Base-by-base conservation (phyloP, 352 stramenopile genomes). In the Phytopythium montanum region DNA sequence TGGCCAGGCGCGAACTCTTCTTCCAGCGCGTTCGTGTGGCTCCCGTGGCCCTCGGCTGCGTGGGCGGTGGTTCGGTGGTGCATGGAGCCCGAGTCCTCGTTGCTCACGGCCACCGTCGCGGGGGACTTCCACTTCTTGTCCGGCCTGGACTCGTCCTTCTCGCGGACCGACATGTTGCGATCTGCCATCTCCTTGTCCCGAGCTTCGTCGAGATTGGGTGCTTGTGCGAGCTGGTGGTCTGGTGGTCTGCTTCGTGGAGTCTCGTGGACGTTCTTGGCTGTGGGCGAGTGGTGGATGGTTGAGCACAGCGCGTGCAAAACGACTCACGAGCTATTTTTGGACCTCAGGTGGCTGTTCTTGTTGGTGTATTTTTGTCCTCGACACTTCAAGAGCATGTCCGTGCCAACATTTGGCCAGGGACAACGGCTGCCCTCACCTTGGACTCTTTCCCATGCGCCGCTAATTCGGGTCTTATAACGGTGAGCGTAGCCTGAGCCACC, bases 101-200 rank as follows among this genome's bases (percentile, higher is more conserved):
- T 71, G 52, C 64, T 62, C 29, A 71, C 67, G 3, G 67, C 67
- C 29, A 74, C 67, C 16, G 67, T 74, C 13, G 67, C 67, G 25
- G 60, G 62, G 18, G 67, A 64, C n/a, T 74, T 74, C 44, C 70
- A 79, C 33, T 56, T 59, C 52, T 71, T 74, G 28, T 85, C 63
- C 16, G 51, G 36, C 34, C 45, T 21, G 8, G 21, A 26, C 14
- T 50, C 49, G 23, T 44, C 49, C 18, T 42, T 55, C 49, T 44
- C 49, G 2, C 49, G 49, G 21, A 55, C 31, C 10, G 49, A 55
- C 44, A 50, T 31, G 12, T 50, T 31, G 21, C 44, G 44, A 25
- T 50, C 44, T 5, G 44, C 23, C 44, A 50, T 50, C 5, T n/a
- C n/a, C n/a, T 23, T 29, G 44, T 21, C 2, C 44, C 41, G 12